Conservation (phyloP, 345 rosid species). For the Hibiscus mutabilis region DNA sequence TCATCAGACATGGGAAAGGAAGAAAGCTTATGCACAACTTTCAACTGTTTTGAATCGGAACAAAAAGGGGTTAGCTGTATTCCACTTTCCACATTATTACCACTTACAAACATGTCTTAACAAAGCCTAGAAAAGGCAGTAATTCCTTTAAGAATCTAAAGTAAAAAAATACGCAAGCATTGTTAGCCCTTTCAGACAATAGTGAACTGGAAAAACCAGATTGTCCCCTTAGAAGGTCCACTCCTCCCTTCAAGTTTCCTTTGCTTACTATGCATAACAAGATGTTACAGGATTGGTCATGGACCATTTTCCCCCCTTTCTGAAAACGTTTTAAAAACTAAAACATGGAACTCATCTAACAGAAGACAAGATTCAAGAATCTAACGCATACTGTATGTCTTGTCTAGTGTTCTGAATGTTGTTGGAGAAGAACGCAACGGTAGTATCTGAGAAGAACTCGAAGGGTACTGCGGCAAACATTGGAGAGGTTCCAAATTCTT, state of each 20-base stretch:
- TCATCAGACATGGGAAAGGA: neutral
- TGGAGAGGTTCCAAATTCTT: conserved; percentile 33
- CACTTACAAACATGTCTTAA: neutral
- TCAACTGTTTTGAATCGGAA: neutral
- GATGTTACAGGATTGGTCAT: neutral
- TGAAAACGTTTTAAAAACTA: neutral
- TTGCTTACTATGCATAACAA: neutral
- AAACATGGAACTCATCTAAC: conserved; percentile 3
- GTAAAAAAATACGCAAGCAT: neutral
- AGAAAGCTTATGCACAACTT: neutral
- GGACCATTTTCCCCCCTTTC: neutral
- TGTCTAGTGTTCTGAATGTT: conserved; percentile 45
- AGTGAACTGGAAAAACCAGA: neutral
- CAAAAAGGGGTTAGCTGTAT: conserved; percentile 20
- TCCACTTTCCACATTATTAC: neutral
- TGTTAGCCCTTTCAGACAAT: neutral
- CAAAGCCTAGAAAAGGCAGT: neutral
- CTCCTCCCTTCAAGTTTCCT: neutral
- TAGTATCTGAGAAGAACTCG: conserved; percentile 56
- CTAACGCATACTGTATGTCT: conserved; percentile 22
- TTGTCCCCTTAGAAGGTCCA: conserved; percentile 9
- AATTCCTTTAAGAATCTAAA: neutral
- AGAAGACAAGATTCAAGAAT: conserved; percentile 5
- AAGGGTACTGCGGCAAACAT: conserved; percentile 29
- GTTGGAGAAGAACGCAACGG: conserved; percentile 58